phyloP scores from a whole-genome alignment of 2,329 filamentous ascomycete genomes.

The Epicoccum sorghinum region DNA sequence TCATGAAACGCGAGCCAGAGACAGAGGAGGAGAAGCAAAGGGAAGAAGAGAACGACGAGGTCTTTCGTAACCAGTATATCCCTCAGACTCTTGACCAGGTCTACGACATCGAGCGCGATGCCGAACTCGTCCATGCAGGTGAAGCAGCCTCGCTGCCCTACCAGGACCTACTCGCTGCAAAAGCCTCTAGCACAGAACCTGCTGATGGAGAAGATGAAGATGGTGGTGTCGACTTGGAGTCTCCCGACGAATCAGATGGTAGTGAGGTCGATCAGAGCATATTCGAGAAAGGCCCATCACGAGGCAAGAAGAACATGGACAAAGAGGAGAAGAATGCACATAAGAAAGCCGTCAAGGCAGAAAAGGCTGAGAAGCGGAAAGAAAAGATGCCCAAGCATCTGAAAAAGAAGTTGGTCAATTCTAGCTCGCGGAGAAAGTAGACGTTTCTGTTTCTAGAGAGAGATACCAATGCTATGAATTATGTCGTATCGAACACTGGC shows the following conservation, averaged over 20 bases:
- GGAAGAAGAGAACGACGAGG: slow-evolving; percentile 79
- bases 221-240: slow-evolving; percentile 14
- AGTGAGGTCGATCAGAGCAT: slow-evolving; percentile 40
- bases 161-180: slow-evolving; percentile 78
- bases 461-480: neutral
- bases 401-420: slow-evolving; percentile 84
- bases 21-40: slow-evolving; percentile 57
- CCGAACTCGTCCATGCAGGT: slow-evolving; percentile 74
- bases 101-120: slow-evolving; percentile 93
- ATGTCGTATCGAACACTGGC: neutral
- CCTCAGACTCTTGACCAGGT: slow-evolving; percentile 95
- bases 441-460: neutral
- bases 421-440: slow-evolving; percentile 66
- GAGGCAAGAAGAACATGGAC: slow-evolving; percentile 72
- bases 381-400: slow-evolving; percentile 96
- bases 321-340: slow-evolving; percentile 89
- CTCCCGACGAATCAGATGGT: slow-evolving; percentile 25
- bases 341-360: slow-evolving; percentile 91
- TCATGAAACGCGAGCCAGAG: slow-evolving; percentile 65
- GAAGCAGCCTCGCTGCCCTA: slow-evolving; percentile 82
- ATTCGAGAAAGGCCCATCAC: slow-evolving; percentile 42
- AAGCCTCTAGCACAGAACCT: slow-evolving; percentile 55
- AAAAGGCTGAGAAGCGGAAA: slow-evolving; percentile 90
- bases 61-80: slow-evolving; percentile 96
- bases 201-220: neutral